Conservation (phyloP, 176 grass and related monocot genomes). For the Cymbopogon citratus region DNA sequence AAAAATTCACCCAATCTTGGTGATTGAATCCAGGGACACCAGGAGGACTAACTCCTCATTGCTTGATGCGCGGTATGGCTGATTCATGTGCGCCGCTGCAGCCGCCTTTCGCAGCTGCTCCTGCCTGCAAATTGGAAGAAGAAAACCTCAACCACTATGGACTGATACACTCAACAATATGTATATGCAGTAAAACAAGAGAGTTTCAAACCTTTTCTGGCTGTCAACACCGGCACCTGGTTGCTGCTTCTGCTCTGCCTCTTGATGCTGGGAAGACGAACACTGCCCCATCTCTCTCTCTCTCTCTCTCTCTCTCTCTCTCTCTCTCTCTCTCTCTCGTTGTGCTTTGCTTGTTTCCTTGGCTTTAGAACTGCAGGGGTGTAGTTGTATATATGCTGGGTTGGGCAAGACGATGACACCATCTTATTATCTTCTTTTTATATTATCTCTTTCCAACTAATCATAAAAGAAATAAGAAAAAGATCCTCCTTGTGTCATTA, state of each 20-base stretch:
- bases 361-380: not conserved
- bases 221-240: not conserved
- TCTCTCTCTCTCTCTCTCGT: not conserved
- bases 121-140: constrained; percentile 32
- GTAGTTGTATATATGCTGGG: not conserved
- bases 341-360: not conserved
- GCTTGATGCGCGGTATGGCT: constrained; percentile 8
- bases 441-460: not conserved
- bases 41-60: constrained; percentile 52
- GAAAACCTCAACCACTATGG: not conserved
- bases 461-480: not conserved
- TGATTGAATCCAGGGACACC: constrained; percentile 32
- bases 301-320: not conserved
- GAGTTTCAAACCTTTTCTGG: not conserved
- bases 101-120: constrained; percentile 38
- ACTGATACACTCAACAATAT: not conserved
- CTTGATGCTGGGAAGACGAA: not conserved
- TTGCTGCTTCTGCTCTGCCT: not conserved
- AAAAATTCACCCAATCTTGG: constrained; percentile 16
- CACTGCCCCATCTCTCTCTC: constrained; percentile 12
- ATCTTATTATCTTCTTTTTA: not conserved
- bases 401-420: not conserved
- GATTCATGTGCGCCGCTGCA: constrained; percentile 30
- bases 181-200: not conserved
- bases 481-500: not conserved